phyloP scores from a whole-genome alignment of 192 early-diverging fungal genomes.

The Podila verticillata region DNA sequence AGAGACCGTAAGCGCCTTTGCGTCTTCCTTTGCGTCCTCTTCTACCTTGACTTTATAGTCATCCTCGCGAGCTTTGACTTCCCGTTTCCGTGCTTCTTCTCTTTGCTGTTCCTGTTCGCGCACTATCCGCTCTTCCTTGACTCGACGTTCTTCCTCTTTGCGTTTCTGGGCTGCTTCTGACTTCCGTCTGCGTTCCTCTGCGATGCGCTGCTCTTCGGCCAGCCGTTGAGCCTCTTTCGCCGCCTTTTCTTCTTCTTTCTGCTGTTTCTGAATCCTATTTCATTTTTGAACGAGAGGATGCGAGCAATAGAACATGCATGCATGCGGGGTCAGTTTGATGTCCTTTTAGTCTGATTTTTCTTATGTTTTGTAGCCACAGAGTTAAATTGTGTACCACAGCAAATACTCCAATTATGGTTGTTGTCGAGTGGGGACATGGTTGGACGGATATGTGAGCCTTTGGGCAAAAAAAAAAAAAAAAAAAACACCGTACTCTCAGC shows the following conservation, averaged over 20 bases:
- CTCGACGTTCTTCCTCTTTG: constrained; percentile 65
- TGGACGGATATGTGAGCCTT: too few relatives aligned
- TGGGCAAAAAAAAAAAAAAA: background rate
- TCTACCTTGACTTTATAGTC: constrained; percentile 56
- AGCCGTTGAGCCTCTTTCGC: constrained; percentile 64
- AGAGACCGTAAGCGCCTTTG: too few relatives aligned
- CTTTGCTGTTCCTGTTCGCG: constrained; percentile 59
- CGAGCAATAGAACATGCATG: background rate
- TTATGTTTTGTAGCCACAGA: too few relatives aligned
- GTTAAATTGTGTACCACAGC: too few relatives aligned
- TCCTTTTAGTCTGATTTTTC: too few relatives aligned
- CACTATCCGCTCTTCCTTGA: constrained; percentile 62
- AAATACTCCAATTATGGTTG: too few relatives aligned
- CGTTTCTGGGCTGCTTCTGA: constrained; percentile 69
- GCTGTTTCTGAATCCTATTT: constrained; percentile 70
- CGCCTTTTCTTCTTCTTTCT: constrained; percentile 74
- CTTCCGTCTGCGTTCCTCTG: constrained; percentile 56
- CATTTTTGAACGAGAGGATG: constrained; percentile 1
- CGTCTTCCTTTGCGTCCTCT: constrained; percentile 18
- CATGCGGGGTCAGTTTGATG: background rate
- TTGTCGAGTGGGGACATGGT: too few relatives aligned
- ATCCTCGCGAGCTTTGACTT: constrained; percentile 57
- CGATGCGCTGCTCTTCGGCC: constrained; percentile 55
- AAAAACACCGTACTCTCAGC: too few relatives aligned
- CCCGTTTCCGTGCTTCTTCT: constrained; percentile 61